Evolutionary conservation across 2,329 filamentous ascomycete genomes (phyloP).

Genomic region (Neonectria neomacrospora): DNA sequence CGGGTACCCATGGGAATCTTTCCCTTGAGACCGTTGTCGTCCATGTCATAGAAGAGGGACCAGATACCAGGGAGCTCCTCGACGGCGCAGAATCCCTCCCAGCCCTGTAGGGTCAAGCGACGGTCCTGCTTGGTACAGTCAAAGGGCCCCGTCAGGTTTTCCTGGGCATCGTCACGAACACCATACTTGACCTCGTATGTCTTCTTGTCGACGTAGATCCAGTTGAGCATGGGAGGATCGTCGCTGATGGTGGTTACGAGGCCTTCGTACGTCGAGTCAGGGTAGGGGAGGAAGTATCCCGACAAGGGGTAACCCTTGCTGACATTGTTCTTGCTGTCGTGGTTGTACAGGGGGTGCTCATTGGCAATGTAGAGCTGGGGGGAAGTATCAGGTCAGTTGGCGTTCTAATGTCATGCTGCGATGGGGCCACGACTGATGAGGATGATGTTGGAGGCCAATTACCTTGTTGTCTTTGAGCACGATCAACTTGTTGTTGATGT

Average conservation of each 20-base stretch:
- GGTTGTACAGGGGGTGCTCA: constrained; percentile 42
- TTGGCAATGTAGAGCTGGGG: constrained; percentile 45
- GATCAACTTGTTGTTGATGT: constrained; percentile 57
- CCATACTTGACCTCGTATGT: constrained; percentile 61
- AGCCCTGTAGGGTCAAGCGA: constrained; percentile 60
- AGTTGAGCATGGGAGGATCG: constrained; percentile 62
- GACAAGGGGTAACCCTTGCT: constrained; percentile 65
- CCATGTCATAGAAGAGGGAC: constrained; percentile 60
- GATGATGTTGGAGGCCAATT: not conserved
- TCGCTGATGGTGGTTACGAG: constrained; percentile 61
- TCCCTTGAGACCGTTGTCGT: constrained; percentile 56
- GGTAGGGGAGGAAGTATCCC: constrained; percentile 68
- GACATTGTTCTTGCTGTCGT: constrained; percentile 52
- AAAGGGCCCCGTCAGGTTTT: constrained; percentile 59
- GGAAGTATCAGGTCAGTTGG: constrained; percentile 5
- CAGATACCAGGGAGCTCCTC: constrained; percentile 55
- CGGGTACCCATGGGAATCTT: constrained; percentile 60
- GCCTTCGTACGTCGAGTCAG: constrained; percentile 59
- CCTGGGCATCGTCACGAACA: constrained; percentile 54
- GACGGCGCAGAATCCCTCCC: constrained; percentile 63
- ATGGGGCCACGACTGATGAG: not conserved
- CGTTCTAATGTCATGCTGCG: not conserved
- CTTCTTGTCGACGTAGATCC: constrained; percentile 60
- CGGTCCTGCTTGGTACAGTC: constrained; percentile 64
- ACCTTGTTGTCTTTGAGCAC: constrained; percentile 58